Evolutionary conservation across 2,329 filamentous ascomycete genomes (phyloP), one percentile per base, ranked within the genome.

Genomic region (Aspergillus flavus): DNA sequence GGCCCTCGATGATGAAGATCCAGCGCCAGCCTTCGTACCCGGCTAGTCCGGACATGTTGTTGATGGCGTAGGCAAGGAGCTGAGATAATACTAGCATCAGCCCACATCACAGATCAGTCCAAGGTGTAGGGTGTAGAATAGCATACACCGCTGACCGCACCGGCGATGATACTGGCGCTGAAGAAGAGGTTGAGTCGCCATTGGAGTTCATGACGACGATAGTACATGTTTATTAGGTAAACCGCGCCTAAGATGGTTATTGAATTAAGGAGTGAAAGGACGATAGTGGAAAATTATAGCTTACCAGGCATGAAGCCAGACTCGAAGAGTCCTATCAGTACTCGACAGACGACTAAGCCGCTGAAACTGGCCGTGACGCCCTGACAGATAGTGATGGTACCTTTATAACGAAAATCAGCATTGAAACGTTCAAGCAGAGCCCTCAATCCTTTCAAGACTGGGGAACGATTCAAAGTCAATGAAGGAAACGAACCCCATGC

Each of bases 1-100:
- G 72, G 4, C 83, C 83, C 69, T 86, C 83, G 6, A 80, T 71
- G 50, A 84, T 81, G 68, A 84, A 84, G 41, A 84, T 80, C 82
- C 81, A 83, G 23, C 79, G 75, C 80, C 80, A 82, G 19, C 76
- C 72, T 48, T 64, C 68, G 58, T 79, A 79, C 10, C 80, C 80
- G 12, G 71, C 74, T 19, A 74, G 65, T 0, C 80, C 81, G 39
- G 80, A 73, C 71, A 83, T 76, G 46, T 78, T 69, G 26, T 73
- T 71, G 61, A 82, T 78, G 1, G 73, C 79, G 60, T 79, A 81
- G 0, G 80, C 80, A n/a, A 82, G 73, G 32, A 81, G 72, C 73
- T 75, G 34, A 19, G 1, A 39, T 58, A 2, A 30, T 11, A 1
- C 12, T 64, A 55, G 64, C 39, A 12, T n/a, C 48, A 32, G 26